Conservation (phyloP, 371 early-diverging fungal genomes). For the Rhizopus sp. region DNA sequence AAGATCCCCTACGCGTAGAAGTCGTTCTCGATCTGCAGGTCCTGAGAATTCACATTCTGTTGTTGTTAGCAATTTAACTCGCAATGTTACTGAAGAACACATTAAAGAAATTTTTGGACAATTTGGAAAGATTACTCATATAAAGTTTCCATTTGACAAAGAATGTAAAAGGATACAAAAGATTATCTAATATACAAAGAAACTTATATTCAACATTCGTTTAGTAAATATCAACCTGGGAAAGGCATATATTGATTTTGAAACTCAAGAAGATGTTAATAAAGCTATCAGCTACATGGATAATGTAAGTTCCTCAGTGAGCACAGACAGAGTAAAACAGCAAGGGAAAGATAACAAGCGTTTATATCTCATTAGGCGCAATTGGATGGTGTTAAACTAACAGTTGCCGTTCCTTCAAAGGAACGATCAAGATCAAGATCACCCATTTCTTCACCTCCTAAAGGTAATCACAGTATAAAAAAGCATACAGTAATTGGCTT, state of each 20-base stretch:
- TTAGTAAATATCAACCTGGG: constrained; percentile 56
- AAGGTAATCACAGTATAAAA: constrained; percentile 20
- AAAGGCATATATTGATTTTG: constrained; percentile 58
- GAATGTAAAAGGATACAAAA: constrained; percentile 29
- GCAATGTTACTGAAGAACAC: constrained; percentile 50
- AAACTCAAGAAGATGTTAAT: constrained; percentile 54
- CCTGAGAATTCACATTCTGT: constrained; percentile 27
- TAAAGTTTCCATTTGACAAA: constrained; percentile 49
- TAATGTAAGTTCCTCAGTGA: constrained; percentile 31
- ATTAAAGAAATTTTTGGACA: constrained; percentile 49
- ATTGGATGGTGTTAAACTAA: constrained; percentile 52
- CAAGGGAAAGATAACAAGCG: background rate
- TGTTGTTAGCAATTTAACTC: constrained; percentile 40
- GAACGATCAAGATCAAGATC: constrained; percentile 37
- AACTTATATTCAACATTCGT: background rate
- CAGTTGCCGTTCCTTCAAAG: constrained; percentile 31
- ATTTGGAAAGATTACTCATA: constrained; percentile 36
- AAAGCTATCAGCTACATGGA: constrained; percentile 60
- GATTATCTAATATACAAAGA: background rate
- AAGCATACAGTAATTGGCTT: background rate
- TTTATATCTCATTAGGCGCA: constrained; percentile 41
- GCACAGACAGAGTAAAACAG: background rate
- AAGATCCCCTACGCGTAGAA: constrained; percentile 17
- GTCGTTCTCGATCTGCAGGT: constrained; percentile 20
- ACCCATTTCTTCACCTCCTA: constrained; percentile 26